Evolutionary conservation across 202 grass and related monocot genomes (phyloP), one percentile per base, ranked within the genome.

Genomic region (Brachypodium distachyon): DNA sequence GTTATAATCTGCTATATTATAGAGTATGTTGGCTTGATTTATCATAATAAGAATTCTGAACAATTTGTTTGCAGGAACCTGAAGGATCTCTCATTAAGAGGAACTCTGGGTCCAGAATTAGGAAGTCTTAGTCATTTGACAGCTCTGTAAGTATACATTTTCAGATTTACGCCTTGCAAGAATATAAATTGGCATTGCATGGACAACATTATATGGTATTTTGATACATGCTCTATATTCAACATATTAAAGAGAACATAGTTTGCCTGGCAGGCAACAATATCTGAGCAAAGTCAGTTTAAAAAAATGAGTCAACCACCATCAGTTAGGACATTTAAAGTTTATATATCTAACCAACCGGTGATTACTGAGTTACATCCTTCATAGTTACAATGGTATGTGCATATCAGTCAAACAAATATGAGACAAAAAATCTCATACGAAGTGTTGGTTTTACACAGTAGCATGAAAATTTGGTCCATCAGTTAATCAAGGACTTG

Each of bases 51-150:
- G 23, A 40, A 70, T 70, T 75, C 12, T 70, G 64, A 72, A 83
- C 27, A 66, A 0, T 51, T 52, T 73, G 67, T 38, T 79, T 85
- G 67, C 87, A 99, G 96, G 81, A 90, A 89, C 27, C 66, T 99
- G 32, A 94, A 87, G 81, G 86, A 90, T 71, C 72, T 83, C 50
- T 90, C 91, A 36, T 48, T 99, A 67, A 78, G 68, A 83, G 96
- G 96, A 77, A 95, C 77, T 78, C 82, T 99, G 72, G 83, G 87
- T 81, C 66, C 92, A 3, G 96, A 92, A 77, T 55, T 99, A 81
- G 89, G 85, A 66, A 69, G 75, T 49, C 77, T 99, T 75, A 73
- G 59, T 37, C 87, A 99, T 43, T 83, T 99, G 66, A 94, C 85
- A 84, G 87, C 89, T 73, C 83, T 99, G 96, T 99, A 92, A 92